Base-by-base conservation (phyloP, 2,329 filamentous ascomycete species). In the Cladosporium sp. region DNA sequence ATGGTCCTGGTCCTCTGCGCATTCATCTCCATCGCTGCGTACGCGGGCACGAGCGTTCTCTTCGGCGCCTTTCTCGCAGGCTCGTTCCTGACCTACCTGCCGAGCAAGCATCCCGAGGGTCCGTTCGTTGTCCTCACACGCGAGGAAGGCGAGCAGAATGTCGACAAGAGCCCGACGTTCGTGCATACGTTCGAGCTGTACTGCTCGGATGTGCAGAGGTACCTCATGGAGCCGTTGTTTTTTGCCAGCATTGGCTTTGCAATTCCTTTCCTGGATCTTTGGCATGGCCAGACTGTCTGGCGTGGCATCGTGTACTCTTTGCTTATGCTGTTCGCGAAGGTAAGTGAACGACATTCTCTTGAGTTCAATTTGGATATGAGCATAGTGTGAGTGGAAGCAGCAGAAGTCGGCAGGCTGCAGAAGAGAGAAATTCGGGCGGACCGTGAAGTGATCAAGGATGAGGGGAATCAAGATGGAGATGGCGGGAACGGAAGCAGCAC, bases 191-290 rank as follows among this genome's bases (percentile, higher is more conserved):
- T 66, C 35, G 63, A 67, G 44, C 60, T 56, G 50, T 80, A 9
- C 65, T 78, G 14, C 73, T 75, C 2, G 51, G 81, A 9, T 54
- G 76, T 9, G 71, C 78, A 4, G 76, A 16, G 22, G 13, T 65
- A 64, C 40, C 54, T 66, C 10, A 54, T 65, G n/a, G 59, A 57
- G 44, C 64, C 64, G 7, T 51, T 66, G 11, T 66, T 66, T 59
- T 66, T 66, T 38, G 63, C 64, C 2, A 62, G 59, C 18, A 64
- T 66, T 13, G 63, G 64, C 1, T 66, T 66, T 33, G 63, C 64
- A 0, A 66, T 65, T 10, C 64, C 64, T 0, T 65, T 66, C 40
- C 32, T 64, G 13, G 59, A 62, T 48, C 59, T 66, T 2, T 66
- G 61, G 61, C 60, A 61, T 18, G 64, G 63, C 3, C 41, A 59